Evolutionary conservation across 306 rosid species (phyloP), one percentile per base, ranked within the genome.

Genomic region (Pyrus pyrifolia): DNA sequence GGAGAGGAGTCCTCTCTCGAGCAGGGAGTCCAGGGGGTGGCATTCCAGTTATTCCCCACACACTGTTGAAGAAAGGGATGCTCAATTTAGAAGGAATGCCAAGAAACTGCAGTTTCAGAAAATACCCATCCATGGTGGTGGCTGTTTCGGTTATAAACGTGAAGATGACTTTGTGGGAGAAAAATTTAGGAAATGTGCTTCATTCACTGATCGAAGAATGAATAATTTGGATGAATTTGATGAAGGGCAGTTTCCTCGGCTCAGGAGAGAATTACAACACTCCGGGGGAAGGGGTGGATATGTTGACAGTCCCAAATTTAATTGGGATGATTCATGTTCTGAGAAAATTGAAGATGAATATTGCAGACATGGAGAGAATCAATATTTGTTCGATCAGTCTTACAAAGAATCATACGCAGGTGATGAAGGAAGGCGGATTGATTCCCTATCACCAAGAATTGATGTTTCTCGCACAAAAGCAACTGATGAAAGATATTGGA

Each of bases 21-120:
- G 61, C 27, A 75, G 85, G 81, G 85, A 84, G 70, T 72, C 89
- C 63, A 82, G 85, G 70, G 77, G 78, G 38, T 77, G 80, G 82
- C 70, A 25, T 73, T 78, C 86, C n/a, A 84, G 71, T 72, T 79
- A 75, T 73, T 79, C 80, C 67, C 71, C 71, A 61, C 70, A 59
- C 71, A 79, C 80, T 73, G 60, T 67, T 69, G 59, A 70, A 70
- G 82, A 72, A 71, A 81, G 87, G 59, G 75, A 52, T 80, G 44
- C 77, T 73, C 81, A 23, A 45, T 79, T 81, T 68, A 62, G 78
- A 68, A 84, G 81, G 81, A 83, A 63, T 63, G 49, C 74, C 72
- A 81, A 58, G 44, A 77, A 52, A 76, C 75, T 71, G 57, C 81
- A 45, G 14, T 80, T 80, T 82, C 66, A 76, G 35, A 79, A 86